Evolutionary conservation across 2,329 filamentous ascomycete genomes (phyloP).

Genomic region (Aspergillus bombycis): DNA sequence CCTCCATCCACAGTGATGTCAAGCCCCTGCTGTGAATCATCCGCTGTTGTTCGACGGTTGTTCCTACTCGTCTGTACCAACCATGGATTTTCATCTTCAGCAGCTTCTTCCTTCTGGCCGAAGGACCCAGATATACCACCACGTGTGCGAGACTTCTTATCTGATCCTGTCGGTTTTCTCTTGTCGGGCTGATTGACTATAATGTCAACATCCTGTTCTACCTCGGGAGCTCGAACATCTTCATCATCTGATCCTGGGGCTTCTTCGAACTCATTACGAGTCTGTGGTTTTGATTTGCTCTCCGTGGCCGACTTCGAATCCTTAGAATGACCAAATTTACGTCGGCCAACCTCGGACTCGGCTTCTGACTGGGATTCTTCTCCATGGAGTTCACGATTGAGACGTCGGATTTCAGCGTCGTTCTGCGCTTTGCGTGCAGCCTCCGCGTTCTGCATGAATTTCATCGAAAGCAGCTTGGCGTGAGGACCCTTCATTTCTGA

Average conservation of each 20-base stretch:
- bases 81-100: constrained; percentile 42
- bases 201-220: constrained; percentile 40
- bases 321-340: constrained; percentile 44
- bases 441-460: constrained; percentile 93
- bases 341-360: constrained; percentile 66
- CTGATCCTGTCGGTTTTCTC: constrained; percentile 17
- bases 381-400: constrained; percentile 70
- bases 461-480: constrained; percentile 77
- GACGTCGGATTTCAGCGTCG: constrained; percentile 71
- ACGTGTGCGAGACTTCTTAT: constrained; percentile 24
- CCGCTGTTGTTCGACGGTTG: constrained; percentile 32
- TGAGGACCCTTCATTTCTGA: constrained; percentile 50
- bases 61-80: constrained; percentile 38
- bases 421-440: constrained; percentile 76
- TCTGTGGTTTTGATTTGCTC: constrained; percentile 30
- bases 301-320: constrained; percentile 32
- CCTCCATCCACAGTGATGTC: constrained; percentile 37
- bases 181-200: constrained; percentile 31
- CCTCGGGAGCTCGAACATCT: constrained; percentile 24
- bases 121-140: constrained; percentile 18
- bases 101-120: constrained; percentile 23
- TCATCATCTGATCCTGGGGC: constrained; percentile 55
- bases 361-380: constrained; percentile 61
- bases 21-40: constrained; percentile 34
- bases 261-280: constrained; percentile 65